Base-by-base conservation (phyloP, 129 eudicot species). In the Sambucus nigra region DNA sequence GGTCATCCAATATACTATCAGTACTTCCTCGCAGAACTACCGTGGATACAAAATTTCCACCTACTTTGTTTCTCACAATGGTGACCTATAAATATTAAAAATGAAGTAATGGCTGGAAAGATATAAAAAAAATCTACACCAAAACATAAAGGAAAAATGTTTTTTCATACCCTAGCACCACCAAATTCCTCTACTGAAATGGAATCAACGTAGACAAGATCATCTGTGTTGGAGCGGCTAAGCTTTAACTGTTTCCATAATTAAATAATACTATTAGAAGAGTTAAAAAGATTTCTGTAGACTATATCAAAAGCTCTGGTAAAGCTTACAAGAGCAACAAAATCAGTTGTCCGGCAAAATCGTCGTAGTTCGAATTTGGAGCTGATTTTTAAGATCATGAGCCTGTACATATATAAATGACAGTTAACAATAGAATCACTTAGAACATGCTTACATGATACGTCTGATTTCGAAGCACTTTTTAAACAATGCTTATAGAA, bases 1-100 rank as follows among this genome's bases (percentile, higher is more conserved):
- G 84, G 63, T 91, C 98, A 77, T 91, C 99, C 72, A 89, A 65
- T 71, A 89, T 89, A 68, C 98, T 89, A 51, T 89, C 98, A 32
- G 98, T 85, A 73, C 99, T 91, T 65, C 82, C 99, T 61, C 95
- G 76, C 44, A 91, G 72, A 38, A 91, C 77, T 61, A 86, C 87
- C 54, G 99, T 85, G 8, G 94, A 53, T 18, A 91, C 81, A 2
- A 95, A 91, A 69, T 91, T 91, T 57, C 99, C 95, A 59, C 95
- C 95, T 74, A 81, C 84, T 77, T 91, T 95, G 57, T 91, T 91
- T 73, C 79, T 82, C 39, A 91, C 99, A 64, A 91, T 65, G 9
- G 99, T 91, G 53, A 91, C 98, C 98, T 89, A 55, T 9, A 52
- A 27, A 9, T 38, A 40, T 49, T 25, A 47, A 27, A 5, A 4